phyloP scores from a whole-genome alignment of 495 filamentous ascomycete species.

The Darksidea phi region DNA sequence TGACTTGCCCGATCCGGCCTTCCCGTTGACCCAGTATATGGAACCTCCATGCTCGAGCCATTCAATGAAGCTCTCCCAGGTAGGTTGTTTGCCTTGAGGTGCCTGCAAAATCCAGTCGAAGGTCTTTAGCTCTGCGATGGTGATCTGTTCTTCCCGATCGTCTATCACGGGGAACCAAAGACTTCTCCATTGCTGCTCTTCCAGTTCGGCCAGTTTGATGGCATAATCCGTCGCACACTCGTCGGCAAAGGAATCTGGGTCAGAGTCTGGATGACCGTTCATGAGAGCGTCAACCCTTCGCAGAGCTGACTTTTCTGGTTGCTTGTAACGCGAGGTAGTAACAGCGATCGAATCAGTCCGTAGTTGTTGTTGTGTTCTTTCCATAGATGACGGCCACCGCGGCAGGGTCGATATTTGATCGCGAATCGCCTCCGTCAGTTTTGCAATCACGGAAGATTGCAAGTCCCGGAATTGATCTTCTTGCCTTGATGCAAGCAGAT shows the following conservation, averaged over 20 bases:
- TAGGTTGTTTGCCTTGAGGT: not conserved
- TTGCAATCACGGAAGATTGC: not conserved
- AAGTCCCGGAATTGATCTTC: not conserved
- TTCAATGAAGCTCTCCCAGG: conserved; percentile 4
- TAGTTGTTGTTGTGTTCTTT: not conserved
- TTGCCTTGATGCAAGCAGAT: not conserved
- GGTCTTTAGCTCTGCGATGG: conserved; percentile 1
- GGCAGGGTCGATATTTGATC: not conserved
- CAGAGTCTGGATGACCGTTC: not conserved
- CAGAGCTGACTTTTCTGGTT: not conserved
- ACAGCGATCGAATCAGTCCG: not conserved
- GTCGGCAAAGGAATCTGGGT: not conserved
- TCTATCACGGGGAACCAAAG: conserved; percentile 2
- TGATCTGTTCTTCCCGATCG: not conserved
- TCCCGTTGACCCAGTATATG: conserved; percentile 21
- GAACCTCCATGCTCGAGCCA: conserved; percentile 1
- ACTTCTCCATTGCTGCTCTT: not conserved
- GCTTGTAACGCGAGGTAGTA: not conserved
- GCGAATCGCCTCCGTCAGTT: not conserved
- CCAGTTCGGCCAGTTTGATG: not conserved
- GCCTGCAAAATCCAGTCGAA: not conserved
- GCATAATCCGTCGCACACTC: not conserved
- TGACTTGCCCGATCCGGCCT: conserved; percentile 26
- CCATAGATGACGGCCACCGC: not conserved
- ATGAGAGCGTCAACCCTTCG: not conserved